Percentiles rank a stretch among this genome's conserved stretches.
phyloP scores from a whole-genome alignment of 495 filamentous ascomycete genomes.

The Aspergillus biplanus region DNA sequence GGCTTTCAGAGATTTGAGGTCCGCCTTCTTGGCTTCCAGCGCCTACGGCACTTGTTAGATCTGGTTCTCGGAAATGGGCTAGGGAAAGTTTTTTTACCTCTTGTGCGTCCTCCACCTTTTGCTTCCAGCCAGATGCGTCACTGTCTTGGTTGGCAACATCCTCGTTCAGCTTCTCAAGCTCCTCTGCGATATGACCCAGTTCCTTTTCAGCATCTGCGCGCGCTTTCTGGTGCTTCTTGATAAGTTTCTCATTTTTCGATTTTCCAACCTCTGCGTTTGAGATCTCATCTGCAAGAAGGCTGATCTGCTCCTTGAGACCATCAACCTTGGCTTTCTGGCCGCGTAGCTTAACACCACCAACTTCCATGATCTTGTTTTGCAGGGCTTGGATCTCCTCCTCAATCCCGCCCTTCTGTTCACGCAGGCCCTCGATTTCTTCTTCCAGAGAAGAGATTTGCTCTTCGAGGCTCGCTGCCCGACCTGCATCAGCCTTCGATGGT shows the following conservation, averaged over 20 bases:
- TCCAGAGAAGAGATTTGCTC: constrained; percentile 76
- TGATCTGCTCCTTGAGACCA: constrained; percentile 81
- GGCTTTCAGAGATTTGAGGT: constrained; percentile 75
- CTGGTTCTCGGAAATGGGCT: neutral
- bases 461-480: constrained; percentile 66
- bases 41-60: constrained; percentile 41
- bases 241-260: constrained; percentile 91
- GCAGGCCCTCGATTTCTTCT: constrained; percentile 78
- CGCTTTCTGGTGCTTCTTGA: constrained; percentile 82
- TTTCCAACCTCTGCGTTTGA: constrained; percentile 82
- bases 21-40: constrained; percentile 76
- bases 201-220: constrained; percentile 74
- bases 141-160: constrained; percentile 76
- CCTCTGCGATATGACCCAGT: constrained; percentile 67
- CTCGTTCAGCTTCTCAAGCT: constrained; percentile 73
- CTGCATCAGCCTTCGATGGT: constrained; percentile 76
- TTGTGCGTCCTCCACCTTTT: constrained; percentile 83
- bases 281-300: constrained; percentile 76
- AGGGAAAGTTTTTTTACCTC: constrained; percentile 46
- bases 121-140: constrained; percentile 70
- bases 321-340: constrained; percentile 95
- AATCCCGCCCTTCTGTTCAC: constrained; percentile 77
- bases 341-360: constrained; percentile 89
- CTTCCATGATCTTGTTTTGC: constrained; percentile 97
- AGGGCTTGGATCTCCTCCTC: constrained; percentile 90